These are phyloP conservation scores for apple (Malus domestica) DNA, from an alignment of 306 rosid genomes.

Conservation along the genomic window ASM211411v1 NC_041804.1:11004501-11005000, in stretches of 20 bases:
- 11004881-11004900: too few relatives aligned
- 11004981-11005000: too few relatives aligned
- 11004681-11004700: not conserved
- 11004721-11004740: not conserved
- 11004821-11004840: too few relatives aligned
- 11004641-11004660: not conserved
- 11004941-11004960: too few relatives aligned
- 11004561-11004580: conserved; percentile 3
- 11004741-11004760: not conserved
- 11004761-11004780: not conserved
- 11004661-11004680: not conserved
- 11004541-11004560: not conserved
- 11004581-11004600: not conserved
- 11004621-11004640: not conserved
- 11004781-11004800: too few relatives aligned
- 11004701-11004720: not conserved
- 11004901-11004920: too few relatives aligned
- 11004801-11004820: too few relatives aligned
- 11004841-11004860: too few relatives aligned
- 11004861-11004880: too few relatives aligned
- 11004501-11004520: conserved; percentile 13
- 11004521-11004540: not conserved
- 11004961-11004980: too few relatives aligned
- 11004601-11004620: not conserved
- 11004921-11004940: too few relatives aligned